Evolutionary conservation across 2,329 filamentous ascomycete species (phyloP), one percentile per base, ranked within the genome.

Genomic region (Cryphonectria radicalis): DNA sequence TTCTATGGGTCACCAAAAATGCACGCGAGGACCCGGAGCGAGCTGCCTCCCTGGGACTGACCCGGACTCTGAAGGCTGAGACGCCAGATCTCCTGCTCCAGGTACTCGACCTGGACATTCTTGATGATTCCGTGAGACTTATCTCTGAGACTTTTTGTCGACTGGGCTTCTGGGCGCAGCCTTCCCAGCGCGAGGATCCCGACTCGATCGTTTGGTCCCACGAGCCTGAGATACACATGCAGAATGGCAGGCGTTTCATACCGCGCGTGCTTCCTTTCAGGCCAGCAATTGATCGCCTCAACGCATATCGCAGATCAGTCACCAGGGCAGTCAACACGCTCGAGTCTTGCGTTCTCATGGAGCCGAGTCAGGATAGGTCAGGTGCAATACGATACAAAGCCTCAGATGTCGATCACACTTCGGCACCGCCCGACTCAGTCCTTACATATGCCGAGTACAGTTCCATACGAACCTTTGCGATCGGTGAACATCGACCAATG

Each of bases 251-350:
- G 5, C 78, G 79, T 0, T 72, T 82, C 0, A 76, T 85, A 3
- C 81, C 83, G 0, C 81, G 83, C 0, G 75, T 84, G 3, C 25
- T 84, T 1, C 81, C 83, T 0, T 82, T 80, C 75, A 77, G 79
- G 57, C 70, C 77, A 1, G 80, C 76, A 7, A 85, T 84, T 68
- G 77, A 82, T 55, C 77, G 81, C 0, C 74, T 80, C 64, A 85
- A 84, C 66, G 78, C 82, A 1, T 67, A 77, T 1, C 80, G 82
- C 10, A 78, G 82, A 8, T 70, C 81, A 1, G 78, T 85, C 11
- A 73, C 77, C 0, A 75, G 73, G 2, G 70, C 72, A 0, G 64
- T 80, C 35, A 81, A 83, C 71, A 82, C 80, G 0, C 75, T 82
- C 5, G 76, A 77, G n/a, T 74, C 76, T 0, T 67, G 73, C 11